Evolutionary conservation across 1,139 yeast genomes (phyloP).

Genomic region (Suhomyces bokatorum): DNA sequence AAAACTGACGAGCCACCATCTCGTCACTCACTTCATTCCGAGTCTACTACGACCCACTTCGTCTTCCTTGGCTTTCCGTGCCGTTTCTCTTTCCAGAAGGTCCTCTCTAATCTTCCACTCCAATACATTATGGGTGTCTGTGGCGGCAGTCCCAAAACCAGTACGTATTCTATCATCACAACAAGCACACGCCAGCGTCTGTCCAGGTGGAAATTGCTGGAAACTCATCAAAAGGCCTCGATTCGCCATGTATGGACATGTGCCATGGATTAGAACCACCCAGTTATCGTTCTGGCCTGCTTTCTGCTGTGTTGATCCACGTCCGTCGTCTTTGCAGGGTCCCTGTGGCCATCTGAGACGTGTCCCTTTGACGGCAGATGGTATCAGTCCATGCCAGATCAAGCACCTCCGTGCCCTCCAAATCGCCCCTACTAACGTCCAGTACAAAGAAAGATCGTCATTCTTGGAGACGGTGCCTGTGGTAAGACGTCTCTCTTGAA

Average conservation of each 20-base stretch:
- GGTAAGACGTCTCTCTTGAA: slow-evolving; percentile 79
- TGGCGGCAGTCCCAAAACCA: slow-evolving; percentile 25
- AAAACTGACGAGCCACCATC: slow-evolving; percentile 9
- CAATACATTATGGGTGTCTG: slow-evolving; percentile 21
- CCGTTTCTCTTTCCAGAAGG: neutral
- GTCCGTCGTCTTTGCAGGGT: no score
- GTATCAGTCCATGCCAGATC: no score
- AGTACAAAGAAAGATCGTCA: slow-evolving; percentile 89
- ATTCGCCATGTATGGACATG: no score
- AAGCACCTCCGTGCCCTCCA: no score
- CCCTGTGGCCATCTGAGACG: no score
- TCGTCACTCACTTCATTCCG: slow-evolving; percentile 3
- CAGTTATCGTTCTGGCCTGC: no score
- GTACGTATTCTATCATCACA: slow-evolving; percentile 15
- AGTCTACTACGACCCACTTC: slow-evolving; percentile 1
- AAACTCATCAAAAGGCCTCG: no score
- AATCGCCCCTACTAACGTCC: slow-evolving; percentile 13
- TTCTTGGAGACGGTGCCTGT: slow-evolving; percentile 94
- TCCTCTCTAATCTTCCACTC: neutral
- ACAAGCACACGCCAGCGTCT: neutral
- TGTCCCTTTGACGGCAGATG: no score
- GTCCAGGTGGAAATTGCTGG: no score
- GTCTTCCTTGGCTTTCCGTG: neutral
- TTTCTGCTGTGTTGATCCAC: no score
- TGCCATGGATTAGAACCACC: no score